These are phyloP conservation scores for Candida neerlandica DNA, from an alignment of 1,139 yeast genomes.

Conservation along the genomic window DNA sequence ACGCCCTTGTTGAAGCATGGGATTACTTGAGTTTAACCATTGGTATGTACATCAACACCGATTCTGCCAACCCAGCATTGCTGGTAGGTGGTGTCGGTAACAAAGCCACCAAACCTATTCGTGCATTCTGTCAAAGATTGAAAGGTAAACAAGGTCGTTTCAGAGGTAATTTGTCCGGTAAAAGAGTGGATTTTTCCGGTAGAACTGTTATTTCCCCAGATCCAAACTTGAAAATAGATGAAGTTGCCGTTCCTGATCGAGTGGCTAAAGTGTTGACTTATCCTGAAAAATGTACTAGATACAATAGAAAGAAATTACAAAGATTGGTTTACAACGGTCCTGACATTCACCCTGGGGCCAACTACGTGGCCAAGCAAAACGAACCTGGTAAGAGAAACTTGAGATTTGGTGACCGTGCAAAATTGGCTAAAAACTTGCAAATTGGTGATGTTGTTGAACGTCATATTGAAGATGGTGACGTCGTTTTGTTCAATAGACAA, in stretches of 20 bases:
- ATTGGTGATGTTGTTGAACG: slow-evolving; percentile 97
- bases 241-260: slow-evolving; percentile 97
- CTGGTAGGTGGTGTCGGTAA: slow-evolving; percentile 59
- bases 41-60: slow-evolving; percentile 97
- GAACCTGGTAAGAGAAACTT: slow-evolving; percentile 87
- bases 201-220: slow-evolving; percentile 99
- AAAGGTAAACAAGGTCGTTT: slow-evolving; percentile 99
- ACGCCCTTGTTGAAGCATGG: slow-evolving; percentile 98
- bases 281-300: slow-evolving; percentile 92
- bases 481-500: slow-evolving; percentile 94
- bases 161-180: slow-evolving; percentile 96
- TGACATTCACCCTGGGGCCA: slow-evolving; percentile 92
- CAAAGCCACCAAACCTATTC: slow-evolving; percentile 73
- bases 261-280: slow-evolving; percentile 95
- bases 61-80: slow-evolving; percentile 83
- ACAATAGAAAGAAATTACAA: slow-evolving; percentile 79
- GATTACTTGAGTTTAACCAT: slow-evolving; percentile 92
- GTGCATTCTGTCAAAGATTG: slow-evolving; percentile 95
- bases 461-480: slow-evolving; percentile 95
- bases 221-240: slow-evolving; percentile 91
- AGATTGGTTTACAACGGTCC: slow-evolving; percentile 82
- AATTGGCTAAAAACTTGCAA: slow-evolving; percentile 73
- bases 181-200: slow-evolving; percentile 97
- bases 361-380: slow-evolving; percentile 79
- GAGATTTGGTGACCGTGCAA: slow-evolving; percentile 82